Evolutionary conservation across 2,329 filamentous ascomycete genomes (phyloP), one percentile per base, ranked within the genome.

Genomic region (Colletotrichum musae): DNA sequence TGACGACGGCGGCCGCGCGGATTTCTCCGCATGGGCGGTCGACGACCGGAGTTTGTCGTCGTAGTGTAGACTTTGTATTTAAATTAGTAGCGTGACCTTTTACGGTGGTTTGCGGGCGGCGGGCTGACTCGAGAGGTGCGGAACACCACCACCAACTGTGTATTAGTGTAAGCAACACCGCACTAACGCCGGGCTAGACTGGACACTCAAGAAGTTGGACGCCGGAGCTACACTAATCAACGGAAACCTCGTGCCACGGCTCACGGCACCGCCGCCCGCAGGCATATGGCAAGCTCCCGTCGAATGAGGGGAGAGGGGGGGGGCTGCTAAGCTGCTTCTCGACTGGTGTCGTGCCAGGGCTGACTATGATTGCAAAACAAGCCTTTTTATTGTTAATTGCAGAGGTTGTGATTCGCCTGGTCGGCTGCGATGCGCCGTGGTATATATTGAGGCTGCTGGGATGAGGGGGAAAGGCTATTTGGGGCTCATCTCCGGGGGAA

Each of bases 351-450:
- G n/a, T 5, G 56, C 59, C 59, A 62, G 50, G 59, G 59, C 59
- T 54, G 59, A 62, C 28, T 24, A 50, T 21, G 28, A 48, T 54
- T 24, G 36, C 41, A 36, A 54, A 53, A 54, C 39, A 62, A 62
- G 50, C 58, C 24, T 62, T 62, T 10, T 61, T 15, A 15, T 3
- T 39, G 21, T 24, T 24, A 2, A 24, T 24, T 24, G 21, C 21
- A 16, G 5, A 32, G 48, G 28, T 36, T 28, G 41, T 24, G 32
- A 41, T 24, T 45, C 21, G 48, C 10, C 32, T 43, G 58, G 36
- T 26, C 21, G 32, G 47, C 10, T 51, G 12, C 9, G 18, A 32
- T 16, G 32, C 21, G 45, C 58, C 26, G 28, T 26, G 39, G 21
- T 13, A 36, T 36, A 36, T 36, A 36, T 10, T 21, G 9, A 48